Evolutionary conservation across 2,329 filamentous ascomycete genomes (phyloP), one percentile per base, ranked within the genome.

Genomic region (Aureobasidium melanogenum): DNA sequence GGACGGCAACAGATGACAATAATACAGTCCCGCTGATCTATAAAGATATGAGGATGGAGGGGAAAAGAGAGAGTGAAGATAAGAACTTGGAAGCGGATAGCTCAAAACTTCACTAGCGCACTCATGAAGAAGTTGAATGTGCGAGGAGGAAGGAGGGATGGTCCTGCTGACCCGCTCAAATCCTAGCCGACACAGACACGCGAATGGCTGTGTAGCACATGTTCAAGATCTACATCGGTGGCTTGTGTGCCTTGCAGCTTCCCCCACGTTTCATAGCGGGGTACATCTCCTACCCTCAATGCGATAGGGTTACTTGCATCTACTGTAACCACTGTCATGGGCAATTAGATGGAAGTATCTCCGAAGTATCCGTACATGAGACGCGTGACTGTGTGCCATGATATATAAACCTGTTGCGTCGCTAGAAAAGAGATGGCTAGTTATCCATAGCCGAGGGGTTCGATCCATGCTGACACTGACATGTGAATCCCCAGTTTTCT

Each of bases 181-280:
- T 48, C 46, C 22, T 48, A 48, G 19, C 19, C 34, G 38, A 41
- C 19, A 50, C 19, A 36, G 38, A 51, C 47, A 41, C 39, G 57
- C 46, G 32, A 43, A 36, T 41, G 38, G 36, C n/a, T 30, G 36
- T 30, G 47, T 60, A 39, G 50, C 59, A 61, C 59, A 56, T 56
- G 59, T 36, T 54, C 24, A 22, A 9, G 50, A 61, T 61, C 51
- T n/a, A 24, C 41, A 34, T 48, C 51, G n/a, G 41, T 55, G 50
- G 51, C 46, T 38, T 54, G 28, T 54, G 58, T 61, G 24, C 56
- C 56, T 60, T 60, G 56, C 56, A 60, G 56, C 39, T 36, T 43
- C 56, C 46, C 46, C 56, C 56, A 43, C 56, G 36, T 28, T 60
- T 12, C n/a, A 15, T 41, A 39, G 56, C 36, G 56, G 56, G 56